Percentiles rank a stretch among this genome's conserved stretches.
Evolutionary conservation across 2,329 filamentous ascomycete species (phyloP).

Genomic region (Aspergillus sp.): DNA sequence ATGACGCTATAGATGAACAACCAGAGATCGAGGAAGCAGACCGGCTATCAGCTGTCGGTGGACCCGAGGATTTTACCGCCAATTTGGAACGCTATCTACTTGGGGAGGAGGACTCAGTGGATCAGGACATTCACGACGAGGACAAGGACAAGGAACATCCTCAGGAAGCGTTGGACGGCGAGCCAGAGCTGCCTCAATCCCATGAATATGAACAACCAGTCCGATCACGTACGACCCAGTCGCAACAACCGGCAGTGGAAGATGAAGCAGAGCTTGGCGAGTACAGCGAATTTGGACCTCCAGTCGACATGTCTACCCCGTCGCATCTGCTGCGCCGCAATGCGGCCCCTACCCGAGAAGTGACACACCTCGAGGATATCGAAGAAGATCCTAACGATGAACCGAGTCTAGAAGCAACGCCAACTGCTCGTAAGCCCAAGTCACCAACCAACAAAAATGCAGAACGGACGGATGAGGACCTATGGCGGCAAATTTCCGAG

Average conservation of each 20-base stretch:
- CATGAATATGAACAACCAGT: constrained; percentile 10
- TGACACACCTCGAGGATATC: constrained; percentile 37
- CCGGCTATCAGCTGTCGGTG: constrained; percentile 37
- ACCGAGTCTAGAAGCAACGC: constrained; percentile 22
- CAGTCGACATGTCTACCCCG: constrained; percentile 46
- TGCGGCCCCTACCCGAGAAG: constrained; percentile 27
- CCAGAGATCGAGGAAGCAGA: constrained; percentile 25
- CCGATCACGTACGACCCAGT: constrained; percentile 20
- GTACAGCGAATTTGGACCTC: constrained; percentile 44
- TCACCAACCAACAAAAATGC: constrained; percentile 17
- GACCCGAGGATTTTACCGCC: constrained; percentile 44
- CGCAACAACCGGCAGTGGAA: constrained; percentile 28
- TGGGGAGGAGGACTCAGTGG: constrained; percentile 26
- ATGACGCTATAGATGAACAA: constrained; percentile 25
- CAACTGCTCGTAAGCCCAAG: constrained; percentile 26
- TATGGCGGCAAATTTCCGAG: constrained; percentile 33
- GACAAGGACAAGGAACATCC: constrained; percentile 9
- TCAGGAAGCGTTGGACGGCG: constrained; percentile 12
- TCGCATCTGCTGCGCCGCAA: constrained; percentile 39
- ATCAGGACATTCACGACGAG: constrained; percentile 11
- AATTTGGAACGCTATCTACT: constrained; percentile 43
- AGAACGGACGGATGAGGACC: constrained; percentile 21
- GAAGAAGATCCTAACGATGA: constrained; percentile 32
- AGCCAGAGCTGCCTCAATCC: constrained; percentile 10
- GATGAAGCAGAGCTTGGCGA: constrained; percentile 35